phyloP scores from a whole-genome alignment of 129 eudicot species.

The Deinandra increscens region DNA sequence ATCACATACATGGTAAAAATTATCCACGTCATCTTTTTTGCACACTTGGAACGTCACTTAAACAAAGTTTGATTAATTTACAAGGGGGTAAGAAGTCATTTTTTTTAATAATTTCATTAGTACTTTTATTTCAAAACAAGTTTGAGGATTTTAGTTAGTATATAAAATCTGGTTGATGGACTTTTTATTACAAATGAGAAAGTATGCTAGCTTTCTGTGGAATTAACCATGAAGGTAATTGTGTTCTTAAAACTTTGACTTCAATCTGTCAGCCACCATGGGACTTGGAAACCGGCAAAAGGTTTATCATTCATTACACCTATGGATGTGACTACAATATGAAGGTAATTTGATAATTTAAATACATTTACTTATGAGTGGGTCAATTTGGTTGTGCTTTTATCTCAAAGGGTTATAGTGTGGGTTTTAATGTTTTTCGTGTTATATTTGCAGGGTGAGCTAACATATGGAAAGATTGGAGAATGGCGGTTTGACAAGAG shows the following conservation, averaged over 20 bases:
- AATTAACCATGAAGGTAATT: background rate
- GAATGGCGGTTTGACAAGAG: constrained; percentile 82
- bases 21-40: background rate
- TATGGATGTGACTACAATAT: constrained; percentile 74
- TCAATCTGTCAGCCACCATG: constrained; percentile 62
- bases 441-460: constrained; percentile 53
- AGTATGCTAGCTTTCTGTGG: background rate
- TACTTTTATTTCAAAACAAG: background rate
- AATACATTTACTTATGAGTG: background rate
- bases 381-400: background rate
- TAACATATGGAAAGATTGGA: constrained; percentile 73
- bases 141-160: background rate
- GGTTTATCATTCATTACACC: constrained; percentile 64
- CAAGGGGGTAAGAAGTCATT: background rate
- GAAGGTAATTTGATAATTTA: constrained; percentile 47
- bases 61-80: background rate
- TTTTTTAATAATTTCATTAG: background rate
- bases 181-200: background rate
- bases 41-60: background rate
- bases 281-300: constrained; percentile 57
- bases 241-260: constrained; percentile 15
- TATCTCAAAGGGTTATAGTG: background rate
- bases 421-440: background rate
- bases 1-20: background rate
- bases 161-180: background rate